Evolutionary conservation across 2,329 filamentous ascomycete genomes (phyloP).

Genomic region (Botrytis medusae): DNA sequence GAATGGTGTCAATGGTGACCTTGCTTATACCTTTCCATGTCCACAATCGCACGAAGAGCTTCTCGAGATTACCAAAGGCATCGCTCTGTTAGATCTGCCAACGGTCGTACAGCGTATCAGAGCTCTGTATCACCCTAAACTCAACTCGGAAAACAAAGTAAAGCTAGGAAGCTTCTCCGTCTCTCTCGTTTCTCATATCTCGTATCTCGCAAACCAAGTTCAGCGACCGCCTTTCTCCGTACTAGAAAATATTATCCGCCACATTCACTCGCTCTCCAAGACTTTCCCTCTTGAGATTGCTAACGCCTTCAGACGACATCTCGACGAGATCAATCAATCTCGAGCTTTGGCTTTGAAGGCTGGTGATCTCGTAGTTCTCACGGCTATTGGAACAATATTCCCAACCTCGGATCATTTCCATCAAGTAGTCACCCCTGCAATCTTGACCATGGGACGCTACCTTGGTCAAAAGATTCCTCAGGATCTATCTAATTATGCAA

Average conservation of each 20-base stretch:
- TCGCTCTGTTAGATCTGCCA: slow-evolving; percentile 66
- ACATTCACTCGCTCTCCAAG: slow-evolving; percentile 90
- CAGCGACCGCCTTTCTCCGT: slow-evolving; percentile 60
- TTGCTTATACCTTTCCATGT: slow-evolving; percentile 85
- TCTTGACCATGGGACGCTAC: slow-evolving; percentile 80
- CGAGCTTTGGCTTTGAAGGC: slow-evolving; percentile 54
- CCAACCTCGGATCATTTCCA: slow-evolving; percentile 98
- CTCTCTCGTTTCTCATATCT: slow-evolving; percentile 63
- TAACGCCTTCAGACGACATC: slow-evolving; percentile 71
- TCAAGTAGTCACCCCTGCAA: slow-evolving; percentile 86
- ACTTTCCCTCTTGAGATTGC: slow-evolving; percentile 78
- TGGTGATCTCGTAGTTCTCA: slow-evolving; percentile 80
- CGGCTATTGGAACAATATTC: slow-evolving; percentile 80
- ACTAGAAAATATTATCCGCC: slow-evolving; percentile 78
- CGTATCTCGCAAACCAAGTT: slow-evolving; percentile 47
- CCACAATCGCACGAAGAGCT: slow-evolving; percentile 77
- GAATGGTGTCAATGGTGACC: slow-evolving; percentile 48
- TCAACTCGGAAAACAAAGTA: slow-evolving; percentile 80
- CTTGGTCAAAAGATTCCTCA: slow-evolving; percentile 74
- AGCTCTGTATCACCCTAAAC: slow-evolving; percentile 86
- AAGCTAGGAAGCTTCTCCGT: slow-evolving; percentile 70
- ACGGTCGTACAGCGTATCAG: slow-evolving; percentile 85
- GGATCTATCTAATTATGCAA: slow-evolving; percentile 64
- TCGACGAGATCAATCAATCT: slow-evolving; percentile 54
- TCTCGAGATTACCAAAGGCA: slow-evolving; percentile 59